Percentiles rank a stretch among this genome's conserved stretches.
phyloP scores from a whole-genome alignment of 176 grass and related monocot species.

The Aegilops longissima region DNA sequence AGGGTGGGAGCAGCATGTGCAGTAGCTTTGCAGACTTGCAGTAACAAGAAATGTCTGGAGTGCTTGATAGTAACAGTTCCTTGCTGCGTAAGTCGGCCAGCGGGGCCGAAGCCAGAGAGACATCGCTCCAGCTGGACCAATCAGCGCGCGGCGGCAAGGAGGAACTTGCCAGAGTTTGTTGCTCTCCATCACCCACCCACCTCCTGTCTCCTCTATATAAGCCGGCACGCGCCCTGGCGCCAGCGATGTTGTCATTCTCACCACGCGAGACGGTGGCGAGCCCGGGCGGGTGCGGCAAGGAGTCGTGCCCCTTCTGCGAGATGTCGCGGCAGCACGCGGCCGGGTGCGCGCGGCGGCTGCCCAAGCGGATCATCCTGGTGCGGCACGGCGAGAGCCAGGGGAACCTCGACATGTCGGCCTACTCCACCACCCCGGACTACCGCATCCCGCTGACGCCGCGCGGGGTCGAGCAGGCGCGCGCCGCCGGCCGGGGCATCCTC shows the following conservation, averaged over 20 bases:
- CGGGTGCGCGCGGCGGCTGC: slow-evolving; percentile 48
- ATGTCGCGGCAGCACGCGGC: slow-evolving; percentile 44
- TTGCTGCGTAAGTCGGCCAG: slow-evolving; percentile 17
- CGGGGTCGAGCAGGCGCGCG: slow-evolving; percentile 65
- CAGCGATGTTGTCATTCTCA: slow-evolving; percentile 43
- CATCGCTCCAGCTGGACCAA: slow-evolving; percentile 21
- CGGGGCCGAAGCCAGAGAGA: slow-evolving; percentile 11
- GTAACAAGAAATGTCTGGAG: background rate
- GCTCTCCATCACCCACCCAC: slow-evolving; percentile 29
- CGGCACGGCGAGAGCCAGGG: slow-evolving; percentile 97
- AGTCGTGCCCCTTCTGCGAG: slow-evolving; percentile 42
- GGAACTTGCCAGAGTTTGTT: background rate
- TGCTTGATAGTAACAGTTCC: background rate
- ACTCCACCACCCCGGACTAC: slow-evolving; percentile 91
- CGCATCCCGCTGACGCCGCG: slow-evolving; percentile 75
- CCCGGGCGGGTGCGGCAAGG: background rate
- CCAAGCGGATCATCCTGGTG: slow-evolving; percentile 90
- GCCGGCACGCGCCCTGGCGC: slow-evolving; percentile 5
- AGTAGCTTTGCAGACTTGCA: background rate
- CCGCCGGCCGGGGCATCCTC: slow-evolving; percentile 47
- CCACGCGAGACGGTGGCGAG: background rate
- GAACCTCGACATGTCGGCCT: slow-evolving; percentile 88
- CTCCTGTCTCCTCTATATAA: slow-evolving; percentile 13
- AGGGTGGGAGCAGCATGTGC: background rate
- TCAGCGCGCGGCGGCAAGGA: background rate